phyloP scores from a whole-genome alignment of 176 grass and related monocot species.

The Alloteropsis semialata region DNA sequence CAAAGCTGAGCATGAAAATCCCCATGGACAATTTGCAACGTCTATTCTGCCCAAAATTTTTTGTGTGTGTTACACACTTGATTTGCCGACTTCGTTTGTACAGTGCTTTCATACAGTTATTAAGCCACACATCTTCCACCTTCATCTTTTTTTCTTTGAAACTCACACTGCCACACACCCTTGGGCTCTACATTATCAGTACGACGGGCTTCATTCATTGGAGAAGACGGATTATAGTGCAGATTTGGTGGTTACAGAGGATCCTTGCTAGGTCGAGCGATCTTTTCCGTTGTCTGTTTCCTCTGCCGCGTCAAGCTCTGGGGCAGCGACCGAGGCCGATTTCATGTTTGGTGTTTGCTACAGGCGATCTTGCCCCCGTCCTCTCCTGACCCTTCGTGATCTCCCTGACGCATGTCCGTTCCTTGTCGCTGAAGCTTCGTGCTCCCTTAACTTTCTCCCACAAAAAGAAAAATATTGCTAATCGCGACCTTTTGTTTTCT shows the following conservation, averaged over 20 bases:
- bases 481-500: not conserved
- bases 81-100: too few species aligned
- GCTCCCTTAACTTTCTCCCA: not conserved
- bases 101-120: too few species aligned
- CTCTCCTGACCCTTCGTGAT: slow-evolving; percentile 5
- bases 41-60: too few species aligned
- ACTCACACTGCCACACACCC: too few species aligned
- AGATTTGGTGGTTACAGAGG: not conserved
- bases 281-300: slow-evolving; percentile 5
- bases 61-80: too few species aligned
- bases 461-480: not conserved
- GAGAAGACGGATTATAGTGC: not conserved
- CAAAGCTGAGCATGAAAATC: too few species aligned
- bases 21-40: too few species aligned
- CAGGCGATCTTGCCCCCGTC: not conserved
- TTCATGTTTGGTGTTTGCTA: not conserved
- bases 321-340: not conserved
- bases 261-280: not conserved
- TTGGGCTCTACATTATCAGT: not conserved
- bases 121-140: too few species aligned
- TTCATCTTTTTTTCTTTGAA: too few species aligned
- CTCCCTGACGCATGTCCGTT: not conserved
- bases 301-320: not conserved
- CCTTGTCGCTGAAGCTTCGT: not conserved
- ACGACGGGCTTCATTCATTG: not conserved